These are phyloP conservation scores for Excoecaria agallocha DNA, from an alignment of 345 rosid species.

Conservation along the genomic window DNA sequence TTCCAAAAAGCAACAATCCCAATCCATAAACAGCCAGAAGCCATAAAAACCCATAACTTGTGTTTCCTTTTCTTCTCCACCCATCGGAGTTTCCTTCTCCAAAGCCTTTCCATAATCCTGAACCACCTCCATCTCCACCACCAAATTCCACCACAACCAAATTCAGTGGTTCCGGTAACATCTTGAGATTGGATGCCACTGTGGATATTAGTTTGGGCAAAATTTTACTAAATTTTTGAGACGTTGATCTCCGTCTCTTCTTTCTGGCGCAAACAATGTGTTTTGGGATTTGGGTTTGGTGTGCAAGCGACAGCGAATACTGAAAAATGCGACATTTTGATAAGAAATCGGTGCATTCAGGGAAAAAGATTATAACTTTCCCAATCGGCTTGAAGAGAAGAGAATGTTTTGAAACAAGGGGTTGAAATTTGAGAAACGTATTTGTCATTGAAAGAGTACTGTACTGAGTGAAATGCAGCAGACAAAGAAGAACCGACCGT, in stretches of 20 bases:
- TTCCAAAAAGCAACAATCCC: constrained; percentile 27
- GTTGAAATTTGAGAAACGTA: constrained; percentile 19
- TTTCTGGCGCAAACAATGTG: constrained; percentile 36
- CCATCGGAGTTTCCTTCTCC: constrained; percentile 37
- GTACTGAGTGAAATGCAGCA: neutral
- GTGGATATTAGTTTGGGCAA: constrained; percentile 34
- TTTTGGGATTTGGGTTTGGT: constrained; percentile 26
- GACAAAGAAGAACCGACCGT: constrained; percentile 15
- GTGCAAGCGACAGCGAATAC: constrained; percentile 8
- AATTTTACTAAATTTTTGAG: constrained; percentile 18
- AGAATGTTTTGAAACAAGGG: neutral
- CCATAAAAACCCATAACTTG: constrained; percentile 21
- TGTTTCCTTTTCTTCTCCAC: constrained; percentile 34
- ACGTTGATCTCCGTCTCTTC: constrained; percentile 36
- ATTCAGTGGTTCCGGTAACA: constrained; percentile 46
- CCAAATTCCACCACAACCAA: constrained; percentile 28
- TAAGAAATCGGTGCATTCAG: neutral
- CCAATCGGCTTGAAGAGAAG: constrained; percentile 18
- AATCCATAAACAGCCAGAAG: constrained; percentile 28
- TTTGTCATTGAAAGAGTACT: constrained; percentile 17
- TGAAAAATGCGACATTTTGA: constrained; percentile 16
- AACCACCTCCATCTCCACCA: constrained; percentile 35
- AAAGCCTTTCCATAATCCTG: constrained; percentile 32
- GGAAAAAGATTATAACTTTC: neutral
- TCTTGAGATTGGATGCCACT: constrained; percentile 39